Evolutionary conservation across 176 grass and related monocot genomes (phyloP).

Genomic region (Zoysia japonica): DNA sequence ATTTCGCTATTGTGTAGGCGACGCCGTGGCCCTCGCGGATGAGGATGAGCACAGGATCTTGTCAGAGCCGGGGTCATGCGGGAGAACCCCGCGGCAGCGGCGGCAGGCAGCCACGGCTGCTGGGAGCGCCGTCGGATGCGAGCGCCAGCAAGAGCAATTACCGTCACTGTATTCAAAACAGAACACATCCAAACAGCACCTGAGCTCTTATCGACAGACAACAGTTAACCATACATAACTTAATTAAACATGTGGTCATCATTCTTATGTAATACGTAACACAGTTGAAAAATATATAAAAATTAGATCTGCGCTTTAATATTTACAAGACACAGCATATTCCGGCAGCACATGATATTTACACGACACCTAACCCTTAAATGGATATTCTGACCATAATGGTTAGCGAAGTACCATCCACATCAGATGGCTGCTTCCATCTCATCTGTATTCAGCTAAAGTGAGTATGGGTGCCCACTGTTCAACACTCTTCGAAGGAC

Average conservation of each 20-base stretch:
- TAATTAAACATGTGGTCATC: neutral
- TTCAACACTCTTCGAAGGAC: constrained; percentile 62
- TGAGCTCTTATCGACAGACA: too few species aligned
- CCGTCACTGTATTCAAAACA: too few species aligned
- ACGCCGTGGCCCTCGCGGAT: too few species aligned
- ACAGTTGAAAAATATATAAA: neutral
- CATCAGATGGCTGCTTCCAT: neutral
- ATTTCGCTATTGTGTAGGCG: too few species aligned
- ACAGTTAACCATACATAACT: neutral
- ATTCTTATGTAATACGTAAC: neutral
- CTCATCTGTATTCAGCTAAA: constrained; percentile 26
- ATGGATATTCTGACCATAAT: neutral
- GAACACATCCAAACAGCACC: too few species aligned
- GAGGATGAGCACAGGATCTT: too few species aligned
- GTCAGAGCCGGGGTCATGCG: too few species aligned
- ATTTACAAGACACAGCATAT: constrained; percentile 11
- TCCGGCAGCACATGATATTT: constrained; percentile 6
- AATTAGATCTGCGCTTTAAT: neutral
- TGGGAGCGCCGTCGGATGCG: too few species aligned
- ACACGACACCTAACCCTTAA: neutral
- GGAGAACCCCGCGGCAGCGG: too few species aligned
- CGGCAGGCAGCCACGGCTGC: too few species aligned
- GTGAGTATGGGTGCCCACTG: constrained; percentile 63
- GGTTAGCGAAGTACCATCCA: constrained; percentile 4
- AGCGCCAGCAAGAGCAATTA: too few species aligned